Percentiles rank a stretch among this genome's conserved stretches.
phyloP scores from a whole-genome alignment of 108 stramenopile species.

The Pseudonitzschia multiseries region DNA sequence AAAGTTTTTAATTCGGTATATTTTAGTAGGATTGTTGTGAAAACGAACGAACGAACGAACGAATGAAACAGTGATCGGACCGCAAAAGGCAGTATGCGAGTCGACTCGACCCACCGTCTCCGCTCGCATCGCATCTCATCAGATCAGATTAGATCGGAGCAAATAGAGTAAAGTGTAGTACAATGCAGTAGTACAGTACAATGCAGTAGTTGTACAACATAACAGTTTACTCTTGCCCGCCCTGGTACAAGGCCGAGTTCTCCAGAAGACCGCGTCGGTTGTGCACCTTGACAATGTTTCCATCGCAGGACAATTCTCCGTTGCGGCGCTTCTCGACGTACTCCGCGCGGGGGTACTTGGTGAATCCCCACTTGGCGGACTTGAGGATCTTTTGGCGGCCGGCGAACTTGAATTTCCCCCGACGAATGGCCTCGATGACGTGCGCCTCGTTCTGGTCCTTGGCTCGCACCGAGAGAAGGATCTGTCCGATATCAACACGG shows the following conservation, averaged over 20 bases:
- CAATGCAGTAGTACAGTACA: no score
- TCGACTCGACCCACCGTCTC: neutral
- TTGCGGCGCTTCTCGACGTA: constrained; percentile 92
- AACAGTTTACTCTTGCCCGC: constrained; percentile 73
- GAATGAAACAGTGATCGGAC: neutral
- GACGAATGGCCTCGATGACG: constrained; percentile 98
- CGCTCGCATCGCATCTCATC: no score
- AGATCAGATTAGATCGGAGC: no score
- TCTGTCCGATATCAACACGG: constrained; percentile 98
- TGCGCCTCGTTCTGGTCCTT: constrained; percentile 91
- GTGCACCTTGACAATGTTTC: constrained; percentile 93
- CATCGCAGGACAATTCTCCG: constrained; percentile 91
- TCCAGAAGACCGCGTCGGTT: constrained; percentile 85
- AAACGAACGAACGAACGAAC: no score
- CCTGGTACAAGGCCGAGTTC: constrained; percentile 72
- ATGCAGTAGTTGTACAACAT: no score
- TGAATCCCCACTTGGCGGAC: constrained; percentile 99
- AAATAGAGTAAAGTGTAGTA: neutral
- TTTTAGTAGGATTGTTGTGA: no score
- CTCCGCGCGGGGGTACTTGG: constrained; percentile 95
- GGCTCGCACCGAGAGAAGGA: constrained; percentile 91
- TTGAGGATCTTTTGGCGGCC: constrained; percentile 99
- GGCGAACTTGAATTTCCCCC: constrained; percentile 99
- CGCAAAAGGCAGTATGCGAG: neutral
- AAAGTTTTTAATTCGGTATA: neutral